A percentile compares a stretch with the other conserved stretches of the same genome.
Evolutionary conservation across 305 asterid species (phyloP).

Genomic region (Fraxinus xanthoxyloides): DNA sequence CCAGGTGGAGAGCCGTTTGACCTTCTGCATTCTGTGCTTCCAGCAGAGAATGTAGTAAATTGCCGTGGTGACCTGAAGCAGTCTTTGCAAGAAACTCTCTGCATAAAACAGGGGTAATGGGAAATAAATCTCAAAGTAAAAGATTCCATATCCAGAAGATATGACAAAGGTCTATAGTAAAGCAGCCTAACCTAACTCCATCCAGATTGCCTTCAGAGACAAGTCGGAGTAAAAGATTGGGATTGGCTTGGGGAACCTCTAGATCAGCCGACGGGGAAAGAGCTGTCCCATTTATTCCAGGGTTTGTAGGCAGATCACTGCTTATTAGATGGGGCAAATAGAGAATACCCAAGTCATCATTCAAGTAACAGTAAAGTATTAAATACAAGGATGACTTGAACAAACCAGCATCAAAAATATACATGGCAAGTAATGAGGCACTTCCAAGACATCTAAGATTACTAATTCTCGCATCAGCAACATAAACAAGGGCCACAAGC

Average conservation of each 20-base stretch:
- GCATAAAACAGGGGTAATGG: slow-evolving; percentile 26
- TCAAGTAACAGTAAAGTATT: slow-evolving; percentile 19
- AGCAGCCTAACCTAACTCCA: slow-evolving; percentile 72
- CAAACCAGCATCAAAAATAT: slow-evolving; percentile 14
- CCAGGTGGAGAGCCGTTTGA: slow-evolving; percentile 96
- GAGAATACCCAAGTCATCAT: slow-evolving; percentile 22
- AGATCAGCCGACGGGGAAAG: slow-evolving; percentile 40
- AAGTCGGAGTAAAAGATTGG: slow-evolving; percentile 64
- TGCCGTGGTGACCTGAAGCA: slow-evolving; percentile 41
- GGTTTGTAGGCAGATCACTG: slow-evolving; percentile 58
- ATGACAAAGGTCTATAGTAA: slow-evolving; percentile 14
- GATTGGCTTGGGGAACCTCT: slow-evolving; percentile 54
- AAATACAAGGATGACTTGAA: slow-evolving; percentile 12
- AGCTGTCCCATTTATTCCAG: slow-evolving; percentile 58
- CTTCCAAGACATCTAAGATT: slow-evolving; percentile 9
- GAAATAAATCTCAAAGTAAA: slow-evolving; percentile 26
- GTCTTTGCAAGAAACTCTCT: slow-evolving; percentile 72
- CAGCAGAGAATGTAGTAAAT: slow-evolving; percentile 50
- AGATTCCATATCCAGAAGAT: slow-evolving; percentile 4
- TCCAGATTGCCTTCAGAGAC: slow-evolving; percentile 79
- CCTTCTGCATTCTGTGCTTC: slow-evolving; percentile 96
- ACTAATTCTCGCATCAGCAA: slow-evolving; percentile 1
- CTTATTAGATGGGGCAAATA: slow-evolving; percentile 26
- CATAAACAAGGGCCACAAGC: slow-evolving; percentile 1
- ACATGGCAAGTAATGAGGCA: not conserved